Evolutionary conservation across 345 rosid genomes (phyloP).

Genomic region (Kandelia obovata): DNA sequence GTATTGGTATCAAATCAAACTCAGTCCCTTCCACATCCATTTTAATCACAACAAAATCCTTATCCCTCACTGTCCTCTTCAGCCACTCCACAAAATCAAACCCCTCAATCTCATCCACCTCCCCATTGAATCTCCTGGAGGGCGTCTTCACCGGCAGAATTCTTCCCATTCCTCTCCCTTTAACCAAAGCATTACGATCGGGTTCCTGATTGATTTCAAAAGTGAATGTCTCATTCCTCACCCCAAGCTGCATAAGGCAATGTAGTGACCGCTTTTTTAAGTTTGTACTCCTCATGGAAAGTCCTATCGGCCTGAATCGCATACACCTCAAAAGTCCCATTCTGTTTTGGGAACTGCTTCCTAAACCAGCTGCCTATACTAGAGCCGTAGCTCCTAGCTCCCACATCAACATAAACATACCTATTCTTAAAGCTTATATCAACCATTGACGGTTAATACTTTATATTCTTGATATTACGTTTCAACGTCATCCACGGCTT

Average conservation of each 20-base stretch:
- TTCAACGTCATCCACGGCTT: conserved; percentile 97
- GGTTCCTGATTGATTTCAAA: conserved; percentile 84
- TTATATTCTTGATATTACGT: conserved; percentile 63
- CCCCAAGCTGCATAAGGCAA: conserved; percentile 98
- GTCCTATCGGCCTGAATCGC: conserved; percentile 82
- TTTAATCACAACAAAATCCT: conserved; percentile 96
- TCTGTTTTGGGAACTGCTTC: conserved; percentile 93
- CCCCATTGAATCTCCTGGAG: conserved; percentile 31
- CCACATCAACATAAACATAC: conserved; percentile 89
- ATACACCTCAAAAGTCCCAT: conserved; percentile 76
- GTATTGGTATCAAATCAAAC: conserved; percentile 79
- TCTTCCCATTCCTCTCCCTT: conserved; percentile 97
- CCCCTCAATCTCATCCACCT: conserved; percentile 71
- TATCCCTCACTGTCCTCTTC: conserved; percentile 62
- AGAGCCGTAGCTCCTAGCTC: conserved; percentile 92
- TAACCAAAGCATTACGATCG: conserved; percentile 45
- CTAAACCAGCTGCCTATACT: conserved; percentile 96
- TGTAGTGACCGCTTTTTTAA: conserved; percentile 53
- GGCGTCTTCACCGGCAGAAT: conserved; percentile 54
- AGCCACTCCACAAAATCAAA: conserved; percentile 94
- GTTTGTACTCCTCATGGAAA: conserved; percentile 63
- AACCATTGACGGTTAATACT: conserved; percentile 74
- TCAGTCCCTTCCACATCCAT: conserved; percentile 99
- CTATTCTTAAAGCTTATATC: conserved; percentile 89
- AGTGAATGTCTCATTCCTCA: conserved; percentile 78